phyloP scores from a whole-genome alignment of 306 rosid species.

The Citrullus colocynthis region DNA sequence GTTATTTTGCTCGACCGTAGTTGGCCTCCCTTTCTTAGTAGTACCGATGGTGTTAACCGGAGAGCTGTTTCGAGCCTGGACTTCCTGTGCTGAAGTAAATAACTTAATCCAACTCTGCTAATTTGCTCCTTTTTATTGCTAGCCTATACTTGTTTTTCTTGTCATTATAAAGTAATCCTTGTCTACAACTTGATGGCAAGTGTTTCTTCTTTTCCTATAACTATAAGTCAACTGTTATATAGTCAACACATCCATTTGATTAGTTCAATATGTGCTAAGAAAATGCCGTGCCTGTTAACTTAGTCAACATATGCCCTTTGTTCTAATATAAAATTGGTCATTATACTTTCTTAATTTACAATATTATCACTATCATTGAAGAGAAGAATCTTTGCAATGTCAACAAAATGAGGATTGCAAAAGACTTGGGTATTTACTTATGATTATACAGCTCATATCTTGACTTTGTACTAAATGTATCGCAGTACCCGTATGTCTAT shows the following conservation, averaged over 20 bases:
- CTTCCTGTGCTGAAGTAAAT: conserved; percentile 39
- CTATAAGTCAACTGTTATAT: not conserved
- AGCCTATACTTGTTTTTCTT: not conserved
- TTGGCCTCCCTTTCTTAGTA: conserved; percentile 42
- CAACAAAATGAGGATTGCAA: not conserved
- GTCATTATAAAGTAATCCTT: not conserved
- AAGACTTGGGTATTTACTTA: not conserved
- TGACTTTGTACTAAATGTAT: not conserved
- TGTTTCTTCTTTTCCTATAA: not conserved
- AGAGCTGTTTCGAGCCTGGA: conserved; percentile 50
- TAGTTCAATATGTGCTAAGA: not conserved
- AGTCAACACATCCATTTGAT: not conserved
- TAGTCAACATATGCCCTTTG: not conserved
- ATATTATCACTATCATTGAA: not conserved
- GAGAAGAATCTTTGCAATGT: not conserved
- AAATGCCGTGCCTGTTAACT: not conserved
- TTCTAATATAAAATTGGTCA: not conserved
- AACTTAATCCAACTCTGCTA: not conserved
- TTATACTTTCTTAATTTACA: not conserved
- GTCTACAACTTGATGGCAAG: not conserved
- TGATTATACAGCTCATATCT: not conserved
- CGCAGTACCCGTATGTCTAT: conserved; percentile 51
- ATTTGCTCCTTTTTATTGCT: not conserved
- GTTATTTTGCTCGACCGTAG: conserved; percentile 56
- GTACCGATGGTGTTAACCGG: conserved; percentile 53